Evolutionary conservation across 352 stramenopile genomes (phyloP), one percentile per base, ranked within the genome.

Genomic region (Aphanomyces cochlioides): DNA sequence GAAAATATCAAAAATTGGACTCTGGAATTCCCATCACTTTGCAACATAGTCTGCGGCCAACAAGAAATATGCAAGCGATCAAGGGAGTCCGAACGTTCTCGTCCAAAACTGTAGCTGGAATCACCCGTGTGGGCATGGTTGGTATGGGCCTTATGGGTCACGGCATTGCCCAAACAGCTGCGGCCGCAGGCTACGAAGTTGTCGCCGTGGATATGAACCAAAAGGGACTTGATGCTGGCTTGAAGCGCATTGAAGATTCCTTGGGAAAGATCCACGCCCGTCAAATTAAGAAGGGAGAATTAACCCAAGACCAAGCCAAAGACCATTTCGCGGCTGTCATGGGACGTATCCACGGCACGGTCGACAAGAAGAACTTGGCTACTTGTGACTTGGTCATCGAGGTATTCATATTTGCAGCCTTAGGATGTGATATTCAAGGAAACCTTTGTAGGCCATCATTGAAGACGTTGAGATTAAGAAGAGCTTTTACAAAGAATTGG

Each of bases 61-160:
- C 28, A 28, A 28, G 28, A 28, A 28, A 28, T 0, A 58, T 58
- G 50, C 7, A 19, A 28, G 17, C 13, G 7, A 7, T 58, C 21
- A 50, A 50, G 43, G 17, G 17, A 13, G 15, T 8, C 21, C 63
- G 63, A 10, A 39, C 72, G 39, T 60, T 67, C 37, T 69, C 79
- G n/a, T 78, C 80, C 13, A 66, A 73, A 0, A 63, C 72, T 38
- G 73, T 82, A 59, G 56, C 74, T 3, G 79, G 87, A 69, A 89
- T 92, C 77, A 80, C 88, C 59, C 89, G 89, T 71, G 84, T 99
- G 39, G 96, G 95, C 34, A 97, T 98, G 74, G 87, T 99, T 39
- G 96, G 96, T 4, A 79, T 99, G 15, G 97, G 97, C 3, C 85
- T 99, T 67, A 99, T 99, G 96, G 97, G 91, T 58, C 97, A 99